phyloP scores from a whole-genome alignment of 768 basidiomycete species.

The Tylopilus rubrobrunneus region DNA sequence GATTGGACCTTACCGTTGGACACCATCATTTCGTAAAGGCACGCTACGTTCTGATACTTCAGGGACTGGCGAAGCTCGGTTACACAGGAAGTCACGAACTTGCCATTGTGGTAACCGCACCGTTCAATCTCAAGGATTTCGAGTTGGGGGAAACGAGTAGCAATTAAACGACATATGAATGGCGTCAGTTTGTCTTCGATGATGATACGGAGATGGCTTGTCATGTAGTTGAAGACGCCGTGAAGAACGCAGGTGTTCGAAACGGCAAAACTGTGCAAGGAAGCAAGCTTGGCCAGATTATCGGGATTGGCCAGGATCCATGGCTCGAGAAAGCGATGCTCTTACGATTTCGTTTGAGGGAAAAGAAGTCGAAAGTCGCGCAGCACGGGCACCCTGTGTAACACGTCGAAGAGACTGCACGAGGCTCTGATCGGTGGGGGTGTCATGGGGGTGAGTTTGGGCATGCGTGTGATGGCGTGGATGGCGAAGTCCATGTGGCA shows the following conservation, averaged over 20 bases:
- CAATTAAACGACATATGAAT: constrained; percentile 25
- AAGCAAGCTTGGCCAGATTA: constrained; percentile 29
- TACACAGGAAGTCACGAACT: constrained; percentile 33
- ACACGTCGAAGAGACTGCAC: constrained; percentile 26
- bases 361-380: constrained; percentile 32
- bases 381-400: constrained; percentile 29
- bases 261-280: constrained; percentile 33
- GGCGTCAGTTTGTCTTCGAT: constrained; percentile 36
- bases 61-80: too few relatives aligned
- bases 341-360: constrained; percentile 24
- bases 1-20: too few relatives aligned
- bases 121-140: constrained; percentile 34
- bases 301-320: constrained; percentile 16
- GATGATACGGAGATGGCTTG: constrained; percentile 34
- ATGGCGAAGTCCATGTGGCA: constrained; percentile 24
- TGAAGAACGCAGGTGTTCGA: constrained; percentile 32
- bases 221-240: constrained; percentile 28
- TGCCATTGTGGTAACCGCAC: constrained; percentile 36
- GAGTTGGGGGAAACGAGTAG: constrained; percentile 28
- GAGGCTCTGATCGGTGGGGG: constrained; percentile 34
- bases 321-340: constrained; percentile 27
- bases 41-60: too few relatives aligned
- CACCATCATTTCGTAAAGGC: too few relatives aligned
- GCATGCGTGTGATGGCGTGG: constrained; percentile 26
- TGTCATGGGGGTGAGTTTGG: constrained; percentile 32